Base-by-base conservation (phyloP, 1,284 basidiomycete genomes). In the Malassezia caprae region DNA sequence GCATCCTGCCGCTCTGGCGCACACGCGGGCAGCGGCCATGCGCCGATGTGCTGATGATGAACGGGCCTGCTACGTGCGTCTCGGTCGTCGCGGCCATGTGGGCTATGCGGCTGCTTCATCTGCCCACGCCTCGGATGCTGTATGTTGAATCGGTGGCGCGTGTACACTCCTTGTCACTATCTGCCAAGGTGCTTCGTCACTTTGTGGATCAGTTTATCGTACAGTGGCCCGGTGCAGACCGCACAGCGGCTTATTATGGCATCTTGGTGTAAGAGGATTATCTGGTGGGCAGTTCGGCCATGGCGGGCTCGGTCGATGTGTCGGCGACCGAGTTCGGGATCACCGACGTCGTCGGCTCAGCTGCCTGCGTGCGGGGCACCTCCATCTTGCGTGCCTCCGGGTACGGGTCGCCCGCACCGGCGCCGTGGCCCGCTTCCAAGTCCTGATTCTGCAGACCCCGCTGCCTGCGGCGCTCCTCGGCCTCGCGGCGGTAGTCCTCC, bases 71-170 rank as follows among this genome's bases (percentile, higher is more conserved):
- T 8, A 96, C 93, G 3, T 93, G 88, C 69, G 83, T 93, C 30
- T 79, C 86, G 2, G 79, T 98, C 15, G 88, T 85, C 49, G 58
- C 82, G 6, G 83, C 87, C 0, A 80, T 83, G 12, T 86, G 85
- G 68, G 62, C 89, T 24, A 84, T 86, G 58, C 81, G 83, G 89
- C 78, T 93, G 56, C 67, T 93, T 26, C 86, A 85, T 8, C 73
- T 90, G 11, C 77, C 79, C 15, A 81, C 84, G 2, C 87, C 93
- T 1, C 79, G 78, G 41, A 75, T 90, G 26, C 82, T 99, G 52
- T 99, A 96, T 74, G 79, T 96, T 40, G 94, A 98, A 76, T 91
- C 90, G 0, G 94, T 94, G 72, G 90, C 94, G 6, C 83, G 94
- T 13, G 90, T 96, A 6, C 79, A 78, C 27, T 80, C 81, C 0